phyloP scores from a whole-genome alignment of 345 rosid genomes.

The Acer campestre region DNA sequence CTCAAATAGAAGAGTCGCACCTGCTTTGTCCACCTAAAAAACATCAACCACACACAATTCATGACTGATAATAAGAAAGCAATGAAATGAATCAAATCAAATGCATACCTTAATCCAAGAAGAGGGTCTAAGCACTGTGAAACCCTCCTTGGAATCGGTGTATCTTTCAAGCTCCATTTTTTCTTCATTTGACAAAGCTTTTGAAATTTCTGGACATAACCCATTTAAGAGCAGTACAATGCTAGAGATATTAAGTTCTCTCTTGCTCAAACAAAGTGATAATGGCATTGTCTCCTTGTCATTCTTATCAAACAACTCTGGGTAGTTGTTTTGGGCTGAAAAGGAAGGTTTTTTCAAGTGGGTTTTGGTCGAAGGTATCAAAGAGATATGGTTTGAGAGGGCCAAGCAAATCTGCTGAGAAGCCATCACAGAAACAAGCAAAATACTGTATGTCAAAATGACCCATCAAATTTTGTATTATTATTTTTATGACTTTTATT shows the following conservation, averaged over 20 bases:
- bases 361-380: conserved; percentile 2
- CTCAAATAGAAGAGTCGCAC: conserved; percentile 83
- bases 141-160: conserved; percentile 66
- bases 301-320: not conserved
- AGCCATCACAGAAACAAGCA: conserved; percentile 1
- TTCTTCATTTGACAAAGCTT: conserved; percentile 30
- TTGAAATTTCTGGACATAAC: conserved; percentile 31
- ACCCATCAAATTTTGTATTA: not conserved
- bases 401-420: conserved; percentile 3
- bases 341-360: conserved; percentile 16
- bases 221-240: conserved; percentile 51
- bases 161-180: conserved; percentile 58
- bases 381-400: conserved; percentile 23
- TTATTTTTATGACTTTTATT: too few relatives aligned
- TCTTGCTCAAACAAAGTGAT: conserved; percentile 38
- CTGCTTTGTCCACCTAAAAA: conserved; percentile 82
- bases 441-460: not conserved
- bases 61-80: not conserved
- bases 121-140: conserved; percentile 79
- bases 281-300: not conserved
- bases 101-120: conserved; percentile 67
- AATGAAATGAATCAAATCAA: not conserved
- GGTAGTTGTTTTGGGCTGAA: not conserved
- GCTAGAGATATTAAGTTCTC: conserved; percentile 56
- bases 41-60: not conserved